These are phyloP conservation scores for Ophioceras dolichostomum DNA, from an alignment of 2,329 filamentous ascomycete species.

Conservation along the genomic window DNA sequence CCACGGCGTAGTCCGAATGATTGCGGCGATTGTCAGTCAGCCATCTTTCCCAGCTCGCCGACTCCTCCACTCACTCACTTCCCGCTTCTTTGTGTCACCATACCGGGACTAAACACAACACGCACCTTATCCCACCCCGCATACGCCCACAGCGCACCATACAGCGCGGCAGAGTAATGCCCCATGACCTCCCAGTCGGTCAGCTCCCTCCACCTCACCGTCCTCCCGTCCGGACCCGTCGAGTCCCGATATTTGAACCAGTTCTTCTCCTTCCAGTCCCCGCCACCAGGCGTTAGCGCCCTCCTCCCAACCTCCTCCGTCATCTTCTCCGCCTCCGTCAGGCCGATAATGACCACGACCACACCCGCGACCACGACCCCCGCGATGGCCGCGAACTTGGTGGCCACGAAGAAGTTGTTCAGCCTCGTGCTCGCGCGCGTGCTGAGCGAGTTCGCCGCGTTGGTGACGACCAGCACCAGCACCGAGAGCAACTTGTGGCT, in stretches of 20 bases:
- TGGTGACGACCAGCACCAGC: constrained; percentile 30
- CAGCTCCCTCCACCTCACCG: constrained; percentile 34
- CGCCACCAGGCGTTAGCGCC: constrained; percentile 30
- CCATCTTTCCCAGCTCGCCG: too few relatives aligned
- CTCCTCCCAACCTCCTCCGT: constrained; percentile 9
- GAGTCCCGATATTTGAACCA: constrained; percentile 44
- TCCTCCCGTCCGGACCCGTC: constrained; percentile 33
- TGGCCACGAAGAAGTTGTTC: constrained; percentile 41
- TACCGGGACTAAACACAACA: too few relatives aligned
- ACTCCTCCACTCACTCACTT: too few relatives aligned
- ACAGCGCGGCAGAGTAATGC: constrained; percentile 46
- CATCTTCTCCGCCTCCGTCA: constrained; percentile 16
- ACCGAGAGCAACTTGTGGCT: constrained; percentile 39
- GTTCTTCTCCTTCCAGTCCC: constrained; percentile 36
- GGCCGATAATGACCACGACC: constrained; percentile 29
- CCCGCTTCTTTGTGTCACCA: too few relatives aligned
- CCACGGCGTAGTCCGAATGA: too few relatives aligned
- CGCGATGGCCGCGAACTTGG: constrained; percentile 37
- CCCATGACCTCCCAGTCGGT: constrained; percentile 46
- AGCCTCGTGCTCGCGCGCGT: constrained; percentile 41
- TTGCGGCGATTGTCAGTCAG: too few relatives aligned
- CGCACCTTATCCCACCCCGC: constrained; percentile 54
- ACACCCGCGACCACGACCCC: constrained; percentile 35
- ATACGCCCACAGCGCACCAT: constrained; percentile 52
- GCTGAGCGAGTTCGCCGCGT: constrained; percentile 41